These are phyloP conservation scores for Lecanicillium sp. DNA, from an alignment of 2,329 filamentous ascomycete species.

Conservation along the genomic window DNA sequence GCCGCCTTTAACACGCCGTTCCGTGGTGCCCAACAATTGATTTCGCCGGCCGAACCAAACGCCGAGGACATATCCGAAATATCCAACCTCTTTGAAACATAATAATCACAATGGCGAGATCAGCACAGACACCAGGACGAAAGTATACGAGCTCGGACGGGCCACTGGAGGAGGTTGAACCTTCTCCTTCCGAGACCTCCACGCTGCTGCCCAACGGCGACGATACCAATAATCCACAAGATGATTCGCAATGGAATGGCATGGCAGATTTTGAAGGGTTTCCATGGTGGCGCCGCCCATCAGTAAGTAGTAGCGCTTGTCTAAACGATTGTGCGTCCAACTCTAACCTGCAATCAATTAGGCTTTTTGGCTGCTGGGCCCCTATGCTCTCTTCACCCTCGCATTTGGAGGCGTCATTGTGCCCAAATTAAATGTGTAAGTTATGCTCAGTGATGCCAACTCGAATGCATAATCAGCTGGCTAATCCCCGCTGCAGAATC, in stretches of 20 bases:
- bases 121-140: too few species aligned
- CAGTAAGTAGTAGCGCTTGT: constrained; percentile 32
- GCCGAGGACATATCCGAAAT: too few species aligned
- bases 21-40: too few species aligned
- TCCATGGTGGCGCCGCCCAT: constrained; percentile 56
- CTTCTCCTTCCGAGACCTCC: constrained; percentile 22
- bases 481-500: constrained; percentile 39
- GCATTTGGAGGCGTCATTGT: constrained; percentile 82
- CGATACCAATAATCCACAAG: constrained; percentile 12
- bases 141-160: constrained; percentile 30
- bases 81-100: too few species aligned
- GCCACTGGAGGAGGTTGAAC: background rate
- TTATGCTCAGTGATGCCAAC: constrained; percentile 2
- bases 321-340: background rate
- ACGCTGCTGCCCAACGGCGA: constrained; percentile 24
- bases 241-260: constrained; percentile 33
- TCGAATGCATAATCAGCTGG: background rate
- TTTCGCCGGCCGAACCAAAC: too few species aligned
- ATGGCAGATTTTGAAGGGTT: constrained; percentile 50
- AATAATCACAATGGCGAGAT: too few species aligned
- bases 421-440: constrained; percentile 73
- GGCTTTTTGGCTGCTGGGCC: constrained; percentile 77
- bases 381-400: constrained; percentile 73
- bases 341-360: constrained; percentile 24
- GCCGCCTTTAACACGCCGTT: too few species aligned